phyloP scores from a whole-genome alignment of 148 eudicot species.

The Tetragonia tetragonoides region DNA sequence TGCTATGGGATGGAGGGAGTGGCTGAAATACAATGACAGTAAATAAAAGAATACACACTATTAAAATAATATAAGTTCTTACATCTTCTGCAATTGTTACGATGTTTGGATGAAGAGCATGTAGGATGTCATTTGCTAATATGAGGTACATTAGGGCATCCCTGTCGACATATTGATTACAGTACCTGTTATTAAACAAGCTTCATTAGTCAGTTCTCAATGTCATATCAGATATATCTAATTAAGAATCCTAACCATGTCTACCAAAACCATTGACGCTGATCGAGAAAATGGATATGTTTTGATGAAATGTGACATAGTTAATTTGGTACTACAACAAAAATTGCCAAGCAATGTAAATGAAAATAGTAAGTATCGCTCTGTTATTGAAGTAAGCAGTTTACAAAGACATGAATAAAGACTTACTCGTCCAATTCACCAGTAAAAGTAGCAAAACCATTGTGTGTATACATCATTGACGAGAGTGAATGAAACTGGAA shows the following conservation, averaged over 20 bases:
- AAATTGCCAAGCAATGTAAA: neutral
- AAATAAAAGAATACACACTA: neutral
- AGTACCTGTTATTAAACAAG: constrained; percentile 57
- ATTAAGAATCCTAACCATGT: neutral
- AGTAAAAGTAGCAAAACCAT: constrained; percentile 87
- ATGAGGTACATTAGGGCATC: constrained; percentile 82
- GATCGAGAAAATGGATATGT: neutral
- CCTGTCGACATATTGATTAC: constrained; percentile 93
- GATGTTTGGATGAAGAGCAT: constrained; percentile 80
- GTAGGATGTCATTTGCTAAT: constrained; percentile 88
- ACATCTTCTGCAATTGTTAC: constrained; percentile 97
- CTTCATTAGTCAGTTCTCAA: constrained; percentile 6
- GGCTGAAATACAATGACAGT: constrained; percentile 6
- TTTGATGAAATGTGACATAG: neutral
- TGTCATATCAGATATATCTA: neutral
- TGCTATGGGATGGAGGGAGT: neutral
- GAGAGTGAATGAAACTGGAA: constrained; percentile 93
- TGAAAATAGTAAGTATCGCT: neutral
- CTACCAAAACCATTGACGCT: neutral
- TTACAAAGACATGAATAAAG: constrained; percentile 6
- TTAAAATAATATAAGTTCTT: constrained; percentile 28
- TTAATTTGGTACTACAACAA: neutral
- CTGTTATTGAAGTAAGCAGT: constrained; percentile 16
- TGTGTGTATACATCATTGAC: constrained; percentile 96
- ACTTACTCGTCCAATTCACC: constrained; percentile 96